Conservation (phyloP, 2,329 filamentous ascomycete species). For the Aspergillus bombycis region DNA sequence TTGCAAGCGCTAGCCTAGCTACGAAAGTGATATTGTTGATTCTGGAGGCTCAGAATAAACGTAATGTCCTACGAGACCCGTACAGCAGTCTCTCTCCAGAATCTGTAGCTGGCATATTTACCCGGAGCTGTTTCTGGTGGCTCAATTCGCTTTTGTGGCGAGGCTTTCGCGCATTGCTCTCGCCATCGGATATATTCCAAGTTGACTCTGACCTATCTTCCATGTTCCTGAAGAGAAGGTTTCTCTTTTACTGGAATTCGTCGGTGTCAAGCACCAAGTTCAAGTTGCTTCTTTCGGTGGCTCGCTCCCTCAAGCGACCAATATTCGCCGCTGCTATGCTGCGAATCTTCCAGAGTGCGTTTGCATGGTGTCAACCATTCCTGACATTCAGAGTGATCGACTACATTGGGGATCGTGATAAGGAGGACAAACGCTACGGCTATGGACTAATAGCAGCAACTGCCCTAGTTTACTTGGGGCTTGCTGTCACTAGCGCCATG, state of each 20-base stretch:
- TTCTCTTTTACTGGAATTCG: not conserved
- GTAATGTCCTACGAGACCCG: not conserved
- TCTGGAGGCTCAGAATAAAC: not conserved
- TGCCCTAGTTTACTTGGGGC: not conserved
- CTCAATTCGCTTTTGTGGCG: not conserved
- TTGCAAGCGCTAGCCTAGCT: not conserved
- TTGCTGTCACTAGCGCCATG: not conserved
- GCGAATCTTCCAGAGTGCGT: not conserved
- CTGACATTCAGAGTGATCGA: not conserved
- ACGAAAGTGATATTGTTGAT: not conserved
- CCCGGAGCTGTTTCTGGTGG: not conserved
- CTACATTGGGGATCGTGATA: not conserved
- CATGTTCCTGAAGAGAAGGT: not conserved
- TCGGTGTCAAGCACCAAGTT: not conserved
- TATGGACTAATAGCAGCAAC: not conserved
- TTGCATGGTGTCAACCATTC: conserved; percentile 1
- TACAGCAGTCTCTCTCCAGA: not conserved
- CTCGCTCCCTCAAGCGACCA: not conserved
- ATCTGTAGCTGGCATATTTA: not conserved
- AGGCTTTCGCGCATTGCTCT: not conserved
- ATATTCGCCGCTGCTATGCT: not conserved
- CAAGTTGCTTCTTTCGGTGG: not conserved
- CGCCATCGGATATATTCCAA: not conserved
- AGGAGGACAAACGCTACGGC: not conserved
- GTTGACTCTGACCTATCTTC: not conserved